Conservation (phyloP, 73 alveolate genomes). For the Tetrahymena malaccensis region DNA sequence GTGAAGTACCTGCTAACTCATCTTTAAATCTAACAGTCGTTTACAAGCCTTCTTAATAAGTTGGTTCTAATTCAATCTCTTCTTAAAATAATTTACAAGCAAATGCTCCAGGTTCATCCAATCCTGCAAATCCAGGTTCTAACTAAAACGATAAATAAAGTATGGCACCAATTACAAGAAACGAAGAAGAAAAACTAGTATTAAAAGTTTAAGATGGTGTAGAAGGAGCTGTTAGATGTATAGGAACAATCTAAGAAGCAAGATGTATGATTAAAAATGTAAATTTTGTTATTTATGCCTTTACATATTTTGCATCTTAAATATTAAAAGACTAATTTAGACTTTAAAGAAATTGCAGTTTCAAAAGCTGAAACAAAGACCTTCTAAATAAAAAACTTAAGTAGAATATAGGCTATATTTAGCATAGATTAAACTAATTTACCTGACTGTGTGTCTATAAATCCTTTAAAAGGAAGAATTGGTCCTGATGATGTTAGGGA, state of each 20-base stretch:
- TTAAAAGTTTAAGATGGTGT: constrained; percentile 85
- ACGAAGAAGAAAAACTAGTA: constrained; percentile 76
- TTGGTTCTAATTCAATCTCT: background rate
- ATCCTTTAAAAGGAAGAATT: constrained; percentile 67
- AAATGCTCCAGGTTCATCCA: background rate
- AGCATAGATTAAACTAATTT: constrained; percentile 38
- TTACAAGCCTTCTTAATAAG: constrained; percentile 16
- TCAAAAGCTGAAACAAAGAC: constrained; percentile 67
- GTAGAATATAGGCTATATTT: constrained; percentile 72
- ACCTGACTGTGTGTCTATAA: constrained; percentile 62
- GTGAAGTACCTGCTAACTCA: constrained; percentile 21
- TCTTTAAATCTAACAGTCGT: constrained; percentile 2
- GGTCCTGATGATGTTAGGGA: constrained; percentile 66
- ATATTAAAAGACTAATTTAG: constrained; percentile 45
- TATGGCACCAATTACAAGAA: constrained; percentile 5
- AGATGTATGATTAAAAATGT: constrained; percentile 52
- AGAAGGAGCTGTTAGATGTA: constrained; percentile 73
- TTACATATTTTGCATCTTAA: background rate
- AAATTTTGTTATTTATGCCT: background rate
- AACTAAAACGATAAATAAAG: background rate
- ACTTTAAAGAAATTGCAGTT: constrained; percentile 73
- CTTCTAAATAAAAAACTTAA: constrained; percentile 60
- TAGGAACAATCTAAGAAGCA: constrained; percentile 82
- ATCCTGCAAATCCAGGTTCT: background rate
- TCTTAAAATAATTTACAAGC: background rate